phyloP scores from a whole-genome alignment of 306 rosid species.

The Quercus suber region DNA sequence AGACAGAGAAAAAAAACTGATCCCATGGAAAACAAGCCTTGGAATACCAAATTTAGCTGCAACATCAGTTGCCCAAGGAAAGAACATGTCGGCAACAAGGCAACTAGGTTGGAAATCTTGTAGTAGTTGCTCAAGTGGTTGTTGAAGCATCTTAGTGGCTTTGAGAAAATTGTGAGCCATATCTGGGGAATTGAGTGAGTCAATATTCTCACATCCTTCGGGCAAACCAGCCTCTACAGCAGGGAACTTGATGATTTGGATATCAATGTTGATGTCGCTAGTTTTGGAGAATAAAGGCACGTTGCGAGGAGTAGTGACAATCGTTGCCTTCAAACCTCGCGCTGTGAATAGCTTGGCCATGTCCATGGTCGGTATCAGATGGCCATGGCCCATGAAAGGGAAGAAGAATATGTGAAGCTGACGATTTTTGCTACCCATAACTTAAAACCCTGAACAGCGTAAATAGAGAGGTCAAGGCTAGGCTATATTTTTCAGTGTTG shows the following conservation, averaged over 20 bases:
- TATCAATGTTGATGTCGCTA: not conserved
- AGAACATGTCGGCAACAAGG: slow-evolving; percentile 20
- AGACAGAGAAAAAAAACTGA: too few species aligned
- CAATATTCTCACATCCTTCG: slow-evolving; percentile 23
- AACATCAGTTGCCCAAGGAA: slow-evolving; percentile 31
- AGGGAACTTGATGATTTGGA: slow-evolving; percentile 29
- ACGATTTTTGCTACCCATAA: not conserved
- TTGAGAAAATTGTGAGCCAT: not conserved
- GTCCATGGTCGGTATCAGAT: slow-evolving; percentile 30
- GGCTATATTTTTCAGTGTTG: too few species aligned
- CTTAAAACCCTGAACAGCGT: too few species aligned
- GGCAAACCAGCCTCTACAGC: slow-evolving; percentile 24
- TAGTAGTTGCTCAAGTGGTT: slow-evolving; percentile 22
- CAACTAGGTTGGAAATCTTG: slow-evolving; percentile 10
- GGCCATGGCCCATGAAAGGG: slow-evolving; percentile 46
- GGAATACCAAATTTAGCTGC: slow-evolving; percentile 8
- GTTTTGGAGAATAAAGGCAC: not conserved
- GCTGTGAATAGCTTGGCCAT: slow-evolving; percentile 45
- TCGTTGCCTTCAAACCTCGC: slow-evolving; percentile 27
- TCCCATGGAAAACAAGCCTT: too few species aligned
- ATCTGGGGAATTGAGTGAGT: slow-evolving; percentile 12
- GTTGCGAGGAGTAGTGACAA: slow-evolving; percentile 45
- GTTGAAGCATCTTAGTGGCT: slow-evolving; percentile 17
- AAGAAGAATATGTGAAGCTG: slow-evolving; percentile 38
- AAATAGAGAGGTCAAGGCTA: too few species aligned